Evolutionary conservation across 139 green algal genomes (phyloP).

Genomic region (Chlorella sp.): DNA sequence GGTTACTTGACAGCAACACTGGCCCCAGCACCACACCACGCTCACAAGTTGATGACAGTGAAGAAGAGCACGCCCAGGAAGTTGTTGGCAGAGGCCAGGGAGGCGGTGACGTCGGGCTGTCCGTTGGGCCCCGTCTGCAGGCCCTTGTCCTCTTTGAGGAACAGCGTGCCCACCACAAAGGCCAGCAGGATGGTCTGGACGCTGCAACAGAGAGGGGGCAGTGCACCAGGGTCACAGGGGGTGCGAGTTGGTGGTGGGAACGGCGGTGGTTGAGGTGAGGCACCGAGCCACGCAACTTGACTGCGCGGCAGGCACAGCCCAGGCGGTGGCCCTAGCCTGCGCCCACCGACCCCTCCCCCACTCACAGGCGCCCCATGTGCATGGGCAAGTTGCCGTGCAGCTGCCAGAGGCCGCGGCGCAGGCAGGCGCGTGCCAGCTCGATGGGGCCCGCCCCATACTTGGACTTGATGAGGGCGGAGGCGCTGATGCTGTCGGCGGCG

Average conservation of each 20-base stretch:
- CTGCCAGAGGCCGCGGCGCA: slow-evolving; percentile 19
- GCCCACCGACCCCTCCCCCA: not conserved
- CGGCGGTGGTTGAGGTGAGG: not conserved
- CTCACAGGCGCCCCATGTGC: slow-evolving; percentile 34
- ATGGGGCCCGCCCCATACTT: not conserved
- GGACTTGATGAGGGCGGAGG: no score
- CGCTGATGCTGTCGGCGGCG: not conserved
- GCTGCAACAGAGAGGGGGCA: not conserved
- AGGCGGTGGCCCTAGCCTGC: no score
- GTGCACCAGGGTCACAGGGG: no score
- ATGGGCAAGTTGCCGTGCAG: not conserved
- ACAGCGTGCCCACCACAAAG: slow-evolving; percentile 58
- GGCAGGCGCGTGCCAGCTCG: not conserved
- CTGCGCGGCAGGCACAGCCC: no score
- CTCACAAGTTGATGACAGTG: slow-evolving; percentile 42
- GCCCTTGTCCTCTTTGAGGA: slow-evolving; percentile 52
- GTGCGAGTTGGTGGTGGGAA: no score
- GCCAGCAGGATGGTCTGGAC: slow-evolving; percentile 49
- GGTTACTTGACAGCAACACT: no score
- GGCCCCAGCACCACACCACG: not conserved
- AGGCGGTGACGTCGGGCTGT: slow-evolving; percentile 3
- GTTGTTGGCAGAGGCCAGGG: slow-evolving; percentile 3
- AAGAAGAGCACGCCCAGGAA: slow-evolving; percentile 66
- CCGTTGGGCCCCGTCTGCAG: slow-evolving; percentile 23
- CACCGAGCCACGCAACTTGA: no score